These are phyloP conservation scores for Aspergillus ustus DNA, from an alignment of 2,329 filamentous ascomycete species.

Conservation along the genomic window DNA sequence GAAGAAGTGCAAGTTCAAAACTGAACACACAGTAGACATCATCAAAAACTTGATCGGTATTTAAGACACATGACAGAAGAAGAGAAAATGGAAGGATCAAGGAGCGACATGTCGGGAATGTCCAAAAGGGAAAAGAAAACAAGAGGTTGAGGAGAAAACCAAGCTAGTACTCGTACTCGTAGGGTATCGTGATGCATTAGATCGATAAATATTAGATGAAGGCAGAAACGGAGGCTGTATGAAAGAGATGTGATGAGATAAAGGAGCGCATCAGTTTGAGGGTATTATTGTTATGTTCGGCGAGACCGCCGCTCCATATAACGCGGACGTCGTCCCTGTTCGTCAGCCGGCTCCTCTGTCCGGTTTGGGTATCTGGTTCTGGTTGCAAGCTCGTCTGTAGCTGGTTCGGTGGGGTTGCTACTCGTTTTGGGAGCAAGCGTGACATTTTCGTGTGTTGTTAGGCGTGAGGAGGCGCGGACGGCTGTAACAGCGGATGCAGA, in stretches of 20 bases:
- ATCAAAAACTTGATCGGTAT: not conserved
- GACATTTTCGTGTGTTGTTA: conserved; percentile 24
- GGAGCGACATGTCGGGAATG: not conserved
- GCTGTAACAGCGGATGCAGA: conserved; percentile 1
- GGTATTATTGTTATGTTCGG: conserved; percentile 20
- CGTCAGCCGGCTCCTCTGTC: conserved; percentile 19
- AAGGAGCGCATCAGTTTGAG: not conserved
- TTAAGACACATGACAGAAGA: not conserved
- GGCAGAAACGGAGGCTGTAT: conserved; percentile 1
- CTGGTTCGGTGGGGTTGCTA: conserved; percentile 3
- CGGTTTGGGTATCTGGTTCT: conserved; percentile 17
- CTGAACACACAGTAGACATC: not conserved
- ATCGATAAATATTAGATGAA: not conserved
- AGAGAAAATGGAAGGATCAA: not conserved
- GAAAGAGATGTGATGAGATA: not conserved
- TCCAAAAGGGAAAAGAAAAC: conserved; percentile 3
- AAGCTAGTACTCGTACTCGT: conserved; percentile 14
- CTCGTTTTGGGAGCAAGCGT: conserved; percentile 13
- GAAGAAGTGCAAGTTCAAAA: not conserved
- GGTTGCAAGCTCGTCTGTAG: conserved; percentile 23
- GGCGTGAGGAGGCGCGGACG: conserved; percentile 16
- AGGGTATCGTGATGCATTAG: conserved; percentile 26
- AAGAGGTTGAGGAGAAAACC: not conserved
- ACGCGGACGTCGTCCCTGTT: conserved; percentile 30
- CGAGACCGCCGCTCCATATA: conserved; percentile 39